A percentile compares a stretch with the other conserved stretches of the same genome.
phyloP scores from a whole-genome alignment of 306 rosid species.

The Castanea mollissima region DNA sequence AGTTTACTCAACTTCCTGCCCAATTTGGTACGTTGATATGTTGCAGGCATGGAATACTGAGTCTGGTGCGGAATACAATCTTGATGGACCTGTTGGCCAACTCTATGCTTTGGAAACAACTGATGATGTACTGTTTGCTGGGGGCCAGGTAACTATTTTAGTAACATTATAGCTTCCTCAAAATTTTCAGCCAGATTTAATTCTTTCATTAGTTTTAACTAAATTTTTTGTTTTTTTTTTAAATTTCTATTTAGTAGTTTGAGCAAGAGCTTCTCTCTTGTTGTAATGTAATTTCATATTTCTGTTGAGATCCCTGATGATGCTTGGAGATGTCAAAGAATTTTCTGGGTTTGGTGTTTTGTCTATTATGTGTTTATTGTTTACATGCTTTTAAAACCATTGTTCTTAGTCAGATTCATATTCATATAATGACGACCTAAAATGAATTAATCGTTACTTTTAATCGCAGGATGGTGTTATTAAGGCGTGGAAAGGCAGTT shows the following conservation, averaged over 20 bases:
- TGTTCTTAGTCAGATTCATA: no score
- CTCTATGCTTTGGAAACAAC: constrained; percentile 35
- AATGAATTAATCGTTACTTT: no score
- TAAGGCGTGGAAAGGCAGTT: no score
- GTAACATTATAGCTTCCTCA: not conserved
- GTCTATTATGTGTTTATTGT: no score
- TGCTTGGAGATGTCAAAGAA: no score
- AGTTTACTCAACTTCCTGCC: no score
- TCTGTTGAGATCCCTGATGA: no score
- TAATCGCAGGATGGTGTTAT: no score
- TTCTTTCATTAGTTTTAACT: not conserved
- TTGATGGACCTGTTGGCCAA: constrained; percentile 41
- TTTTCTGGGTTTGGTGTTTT: no score
- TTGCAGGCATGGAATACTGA: constrained; percentile 51
- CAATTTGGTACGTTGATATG: not conserved
- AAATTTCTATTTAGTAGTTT: not conserved
- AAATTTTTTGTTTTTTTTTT: not conserved
- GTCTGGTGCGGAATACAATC: constrained; percentile 18
- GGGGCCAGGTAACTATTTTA: constrained; percentile 30
- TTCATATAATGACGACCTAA: no score
- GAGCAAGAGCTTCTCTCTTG: not conserved
- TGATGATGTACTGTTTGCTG: constrained; percentile 37
- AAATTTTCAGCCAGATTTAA: not conserved
- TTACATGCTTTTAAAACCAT: no score
- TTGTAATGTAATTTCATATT: not conserved